Evolutionary conservation across 441 rosid genomes (phyloP).

Genomic region (Omphalea diandra): DNA sequence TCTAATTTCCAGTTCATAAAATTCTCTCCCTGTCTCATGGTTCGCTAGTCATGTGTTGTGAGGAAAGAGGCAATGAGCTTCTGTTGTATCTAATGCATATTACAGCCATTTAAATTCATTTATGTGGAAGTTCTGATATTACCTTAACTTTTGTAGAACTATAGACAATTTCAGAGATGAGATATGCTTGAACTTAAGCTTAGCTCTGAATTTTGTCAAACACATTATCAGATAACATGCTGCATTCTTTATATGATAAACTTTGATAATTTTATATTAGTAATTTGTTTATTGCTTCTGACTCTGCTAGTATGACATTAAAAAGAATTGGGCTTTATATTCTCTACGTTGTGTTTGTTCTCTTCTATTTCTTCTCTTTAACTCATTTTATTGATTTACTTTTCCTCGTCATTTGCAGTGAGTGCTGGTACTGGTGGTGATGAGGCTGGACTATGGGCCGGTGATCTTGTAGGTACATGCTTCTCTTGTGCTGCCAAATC

Average conservation of each 20-base stretch:
- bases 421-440: conserved; percentile 99
- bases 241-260: background rate
- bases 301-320: background rate
- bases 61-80: background rate
- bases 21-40: background rate
- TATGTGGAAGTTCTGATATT: background rate
- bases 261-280: background rate
- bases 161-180: background rate
- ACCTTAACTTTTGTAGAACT: background rate
- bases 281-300: background rate
- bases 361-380: background rate
- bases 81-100: background rate
- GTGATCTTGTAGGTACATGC: conserved; percentile 99
- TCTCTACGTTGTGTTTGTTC: conserved; percentile 1
- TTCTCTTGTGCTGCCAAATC: conserved; percentile 43
- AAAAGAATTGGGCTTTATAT: background rate
- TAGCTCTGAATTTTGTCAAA: no score
- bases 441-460: conserved; percentile 98
- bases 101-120: background rate
- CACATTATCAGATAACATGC: no score
- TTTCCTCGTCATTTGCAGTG: conserved; percentile 44
- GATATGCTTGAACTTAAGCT: no score
- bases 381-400: conserved; percentile 19
- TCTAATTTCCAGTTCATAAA: conserved; percentile 3
- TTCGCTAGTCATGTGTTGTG: background rate